Conservation (phyloP, 2,329 filamentous ascomycete species). For the Fusarium sp. region DNA sequence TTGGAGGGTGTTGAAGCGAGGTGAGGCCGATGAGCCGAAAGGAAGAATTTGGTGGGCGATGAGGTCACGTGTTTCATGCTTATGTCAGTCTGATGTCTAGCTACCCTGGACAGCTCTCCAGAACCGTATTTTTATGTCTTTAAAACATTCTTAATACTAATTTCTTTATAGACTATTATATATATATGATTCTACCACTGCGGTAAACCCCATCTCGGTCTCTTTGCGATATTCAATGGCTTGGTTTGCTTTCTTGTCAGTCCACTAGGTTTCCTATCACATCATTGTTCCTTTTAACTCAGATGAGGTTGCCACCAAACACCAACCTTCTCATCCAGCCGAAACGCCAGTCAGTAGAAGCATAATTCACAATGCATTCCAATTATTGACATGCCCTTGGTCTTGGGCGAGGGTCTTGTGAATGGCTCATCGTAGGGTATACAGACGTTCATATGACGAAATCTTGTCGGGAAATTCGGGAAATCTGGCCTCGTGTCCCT, state of each 20-base stretch:
- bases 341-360: neutral
- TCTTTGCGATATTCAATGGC: neutral
- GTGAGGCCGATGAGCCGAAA: constrained; percentile 48
- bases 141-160: neutral
- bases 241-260: neutral
- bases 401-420: neutral
- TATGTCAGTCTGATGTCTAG: neutral
- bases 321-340: neutral
- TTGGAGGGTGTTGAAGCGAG: constrained; percentile 50
- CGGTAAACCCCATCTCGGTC: too few species aligned
- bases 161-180: neutral
- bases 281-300: too few species aligned
- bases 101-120: constrained; percentile 3
- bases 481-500: constrained; percentile 14
- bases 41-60: constrained; percentile 19
- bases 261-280: too few species aligned
- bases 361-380: too few species aligned
- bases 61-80: constrained; percentile 9
- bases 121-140: neutral
- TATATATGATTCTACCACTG: neutral
- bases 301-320: too few species aligned
- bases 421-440: neutral
- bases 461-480: constrained; percentile 3
- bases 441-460: constrained; percentile 5
- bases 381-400: neutral